Evolutionary conservation across 225 moss, liverwort and hornwort species (phyloP), one percentile per base, ranked within the genome.

Genomic region (Physcomitrellopsis africana): DNA sequence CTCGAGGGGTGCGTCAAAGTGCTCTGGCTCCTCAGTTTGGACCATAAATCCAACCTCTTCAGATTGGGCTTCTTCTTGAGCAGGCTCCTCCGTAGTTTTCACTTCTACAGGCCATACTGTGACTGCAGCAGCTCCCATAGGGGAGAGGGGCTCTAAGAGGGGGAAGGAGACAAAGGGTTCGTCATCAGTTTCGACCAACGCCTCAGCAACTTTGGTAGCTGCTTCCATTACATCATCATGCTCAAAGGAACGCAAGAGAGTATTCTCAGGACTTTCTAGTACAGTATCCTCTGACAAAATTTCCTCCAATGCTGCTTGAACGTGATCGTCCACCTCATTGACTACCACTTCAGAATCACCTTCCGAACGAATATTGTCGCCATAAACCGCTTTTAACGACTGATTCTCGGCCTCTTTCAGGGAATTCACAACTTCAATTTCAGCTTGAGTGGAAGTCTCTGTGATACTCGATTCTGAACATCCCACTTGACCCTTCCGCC

Each of bases 141-240:
- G 81, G 46, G 81, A 85, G 19, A 79, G 63, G 43, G 84, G 84
- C 67, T 85, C 81, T 57, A 85, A 68, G 44, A 85, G 75, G 48
- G 75, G 81, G 54, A 72, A 85, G 42, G 72, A 76, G 15, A 79
- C 60, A 17, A 65, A 43, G 45, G 49, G 75, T 57, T 83, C 86
- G 23, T 79, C 83, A 57, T 75, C 82, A 5, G 64, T 63, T 14
- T 78, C 70, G 41, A n/a, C 76, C 63, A 83, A 71, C 1, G 86
- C 86, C 5, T 86, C 79, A 20, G 86, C 53, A 19, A 79, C 77
- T 73, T 71, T 72, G 68, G 56, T 83, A 5, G 86, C 83, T 9
- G 83, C 86, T 12, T 11, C 77, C 70, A 83, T 77, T 26, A 86
- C 85, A 18, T 26, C 79, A 46, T 81, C 81, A 64, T 51, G 70